A percentile compares a stretch with the other conserved stretches of the same genome.
Evolutionary conservation across 805 yeast genomes (phyloP).

Genomic region (Priceomyces medius): DNA sequence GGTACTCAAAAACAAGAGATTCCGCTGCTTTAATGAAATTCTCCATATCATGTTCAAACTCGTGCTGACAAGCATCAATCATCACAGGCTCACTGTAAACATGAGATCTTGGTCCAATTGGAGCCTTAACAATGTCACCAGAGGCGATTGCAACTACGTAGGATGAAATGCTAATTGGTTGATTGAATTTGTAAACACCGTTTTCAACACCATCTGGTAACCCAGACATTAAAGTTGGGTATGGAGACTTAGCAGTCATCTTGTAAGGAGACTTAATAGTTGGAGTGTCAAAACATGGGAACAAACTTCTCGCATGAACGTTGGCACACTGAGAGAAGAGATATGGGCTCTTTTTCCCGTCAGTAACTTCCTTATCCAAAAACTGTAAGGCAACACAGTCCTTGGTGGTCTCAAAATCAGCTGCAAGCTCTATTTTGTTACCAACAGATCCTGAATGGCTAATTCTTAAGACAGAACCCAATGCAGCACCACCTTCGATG

Average conservation of each 20-base stretch:
- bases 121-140: slow-evolving; percentile 66
- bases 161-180: slow-evolving; percentile 81
- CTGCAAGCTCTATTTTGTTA: slow-evolving; percentile 24
- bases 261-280: slow-evolving; percentile 67
- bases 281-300: slow-evolving; percentile 92
- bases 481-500: slow-evolving; percentile 43
- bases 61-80: slow-evolving; percentile 68
- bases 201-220: slow-evolving; percentile 31
- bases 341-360: slow-evolving; percentile 66
- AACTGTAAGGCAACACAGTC: slow-evolving; percentile 85
- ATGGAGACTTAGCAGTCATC: slow-evolving; percentile 58
- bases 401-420: slow-evolving; percentile 68
- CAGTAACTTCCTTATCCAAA: slow-evolving; percentile 70
- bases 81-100: slow-evolving; percentile 77
- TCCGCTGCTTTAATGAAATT: slow-evolving; percentile 78
- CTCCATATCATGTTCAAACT: slow-evolving; percentile 80
- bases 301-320: slow-evolving; percentile 81
- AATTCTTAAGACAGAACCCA: slow-evolving; percentile 58
- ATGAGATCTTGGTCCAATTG: slow-evolving; percentile 83
- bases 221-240: slow-evolving; percentile 77
- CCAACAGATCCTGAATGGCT: slow-evolving; percentile 9
- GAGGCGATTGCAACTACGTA: slow-evolving; percentile 83
- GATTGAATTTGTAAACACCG: slow-evolving; percentile 45
- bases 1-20: slow-evolving; percentile 69
- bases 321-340: slow-evolving; percentile 91